Evolutionary conservation across 2,329 filamentous ascomycete genomes (phyloP), one percentile per base, ranked within the genome.

Genomic region (Diaporthe longicolla): DNA sequence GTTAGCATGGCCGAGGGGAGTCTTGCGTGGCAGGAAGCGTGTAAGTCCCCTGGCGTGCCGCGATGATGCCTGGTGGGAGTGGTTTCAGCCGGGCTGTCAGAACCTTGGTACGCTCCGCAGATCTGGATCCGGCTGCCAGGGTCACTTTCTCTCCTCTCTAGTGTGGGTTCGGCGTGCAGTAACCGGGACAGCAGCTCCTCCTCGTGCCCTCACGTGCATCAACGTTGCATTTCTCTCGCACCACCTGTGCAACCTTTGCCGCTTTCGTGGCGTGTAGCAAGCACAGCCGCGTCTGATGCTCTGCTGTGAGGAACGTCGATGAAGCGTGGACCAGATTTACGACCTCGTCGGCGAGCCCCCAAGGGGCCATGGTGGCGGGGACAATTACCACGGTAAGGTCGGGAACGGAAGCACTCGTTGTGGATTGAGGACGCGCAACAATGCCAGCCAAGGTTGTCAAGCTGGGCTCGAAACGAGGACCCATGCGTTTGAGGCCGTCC

Each of bases 41-140:
- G n/a, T 37, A 10, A 24, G 29, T 52, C 40, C 19, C 29, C 21
- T 54, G 45, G 63, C 29, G 15, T 52, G 63, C 63, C 17, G 43
- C 63, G 63, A 66, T 66, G 29, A 66, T 66, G 63, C 63, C 29
- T 66, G 63, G 45, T 37, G 43, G 8, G 11, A 0, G 63, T 40
- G 63, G 63, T 68, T 68, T 68, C 48, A 68, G 63, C 4, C 45
- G 17, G 19, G 63, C 63, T 68, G 63, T 68, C 63, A 68, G 63
- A 4, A 40, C 48, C 63, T 13, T 68, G 63, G 63, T 68, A 68
- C 48, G 48, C n/a, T 26, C 32, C 29, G 63, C 24, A 54, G 63
- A 54, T 68, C 63, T 68, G 48, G 63, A 40, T 40, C 63, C 63
- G 48, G 63, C 4, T 54, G 32, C 63, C 63, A 32, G 63, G 48